Percentiles rank a stretch among this genome's conserved stretches.
phyloP scores from a whole-genome alignment of 2,329 filamentous ascomycete species.

The Fusarium dimerum region DNA sequence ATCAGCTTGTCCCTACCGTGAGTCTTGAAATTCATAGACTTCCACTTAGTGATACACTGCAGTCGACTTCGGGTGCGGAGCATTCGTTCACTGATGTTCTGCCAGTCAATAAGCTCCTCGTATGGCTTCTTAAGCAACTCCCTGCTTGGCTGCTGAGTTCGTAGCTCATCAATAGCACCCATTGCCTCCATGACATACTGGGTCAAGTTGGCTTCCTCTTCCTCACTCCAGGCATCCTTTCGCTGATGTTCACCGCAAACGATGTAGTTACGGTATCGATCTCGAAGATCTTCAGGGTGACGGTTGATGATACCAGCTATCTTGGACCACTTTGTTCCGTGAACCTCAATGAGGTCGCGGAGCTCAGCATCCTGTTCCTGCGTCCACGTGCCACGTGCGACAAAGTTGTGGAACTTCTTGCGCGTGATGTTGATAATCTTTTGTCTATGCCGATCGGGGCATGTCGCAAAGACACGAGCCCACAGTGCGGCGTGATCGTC shows the following conservation, averaged over 20 bases:
- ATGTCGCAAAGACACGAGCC: conserved; percentile 47
- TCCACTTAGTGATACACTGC: conserved; percentile 71
- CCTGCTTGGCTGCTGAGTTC: conserved; percentile 34
- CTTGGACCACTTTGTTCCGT: conserved; percentile 57
- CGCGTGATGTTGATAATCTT: conserved; percentile 59
- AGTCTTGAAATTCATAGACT: conserved; percentile 41
- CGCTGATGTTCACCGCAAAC: conserved; percentile 55
- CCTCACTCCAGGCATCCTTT: conserved; percentile 58
- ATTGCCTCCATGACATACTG: conserved; percentile 56
- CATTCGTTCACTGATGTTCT: conserved; percentile 63
- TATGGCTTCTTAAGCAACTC: conserved; percentile 42
- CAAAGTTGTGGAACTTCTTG: conserved; percentile 66
- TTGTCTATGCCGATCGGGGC: conserved; percentile 51
- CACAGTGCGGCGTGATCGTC: conserved; percentile 48
- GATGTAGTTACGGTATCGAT: conserved; percentile 70
- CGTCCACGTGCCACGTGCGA: conserved; percentile 51
- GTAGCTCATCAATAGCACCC: conserved; percentile 44
- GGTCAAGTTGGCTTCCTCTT: conserved; percentile 59
- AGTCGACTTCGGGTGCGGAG: conserved; percentile 61
- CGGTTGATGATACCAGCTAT: conserved; percentile 66
- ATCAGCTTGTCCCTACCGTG: conserved; percentile 35
- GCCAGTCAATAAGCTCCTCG: conserved; percentile 65
- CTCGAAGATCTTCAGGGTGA: conserved; percentile 64
- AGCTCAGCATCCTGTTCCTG: conserved; percentile 40
- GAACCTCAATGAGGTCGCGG: conserved; percentile 34